Percentiles rank a stretch among this genome's conserved stretches.
Evolutionary conservation across 1,139 yeast genomes (phyloP).

Genomic region (Pichia sp.): DNA sequence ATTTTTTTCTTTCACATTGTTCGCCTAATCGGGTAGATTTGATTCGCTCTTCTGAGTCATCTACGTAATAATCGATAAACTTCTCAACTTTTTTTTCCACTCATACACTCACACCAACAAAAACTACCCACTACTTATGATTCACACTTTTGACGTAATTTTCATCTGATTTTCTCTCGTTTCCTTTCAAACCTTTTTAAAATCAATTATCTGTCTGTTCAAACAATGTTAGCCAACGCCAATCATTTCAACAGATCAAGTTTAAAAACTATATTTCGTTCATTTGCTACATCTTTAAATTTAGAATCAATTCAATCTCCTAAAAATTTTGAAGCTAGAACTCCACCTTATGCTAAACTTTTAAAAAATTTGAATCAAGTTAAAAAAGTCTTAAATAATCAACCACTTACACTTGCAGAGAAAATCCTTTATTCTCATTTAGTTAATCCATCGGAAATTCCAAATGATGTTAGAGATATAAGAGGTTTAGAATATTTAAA

Average conservation of each 20-base stretch:
- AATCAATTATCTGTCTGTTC: not conserved
- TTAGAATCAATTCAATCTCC: constrained; percentile 38
- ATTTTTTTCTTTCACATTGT: not conserved
- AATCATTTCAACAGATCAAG: constrained; percentile 4
- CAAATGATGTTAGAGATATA: constrained; percentile 44
- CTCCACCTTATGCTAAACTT: constrained; percentile 83
- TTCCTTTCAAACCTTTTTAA: too few relatives aligned
- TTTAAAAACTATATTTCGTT: constrained; percentile 14
- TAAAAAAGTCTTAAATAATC: constrained; percentile 52
- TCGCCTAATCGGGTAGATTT: not conserved
- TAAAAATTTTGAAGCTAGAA: constrained; percentile 52
- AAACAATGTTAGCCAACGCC: constrained; percentile 12
- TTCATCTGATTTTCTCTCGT: too few relatives aligned
- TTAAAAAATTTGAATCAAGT: constrained; percentile 56
- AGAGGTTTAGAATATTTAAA: constrained; percentile 85
- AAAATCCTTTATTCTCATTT: constrained; percentile 89
- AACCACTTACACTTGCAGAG: constrained; percentile 87
- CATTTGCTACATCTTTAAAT: constrained; percentile 21
- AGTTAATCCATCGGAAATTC: constrained; percentile 74
- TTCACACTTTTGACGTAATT: too few relatives aligned
- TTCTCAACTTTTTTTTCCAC: too few relatives aligned
- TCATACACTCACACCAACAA: too few relatives aligned
- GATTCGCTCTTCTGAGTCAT: too few relatives aligned
- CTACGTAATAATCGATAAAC: too few relatives aligned
- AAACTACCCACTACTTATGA: too few relatives aligned